phyloP scores from a whole-genome alignment of 371 early-diverging fungal genomes.

The Syncephalastrum racemosum region DNA sequence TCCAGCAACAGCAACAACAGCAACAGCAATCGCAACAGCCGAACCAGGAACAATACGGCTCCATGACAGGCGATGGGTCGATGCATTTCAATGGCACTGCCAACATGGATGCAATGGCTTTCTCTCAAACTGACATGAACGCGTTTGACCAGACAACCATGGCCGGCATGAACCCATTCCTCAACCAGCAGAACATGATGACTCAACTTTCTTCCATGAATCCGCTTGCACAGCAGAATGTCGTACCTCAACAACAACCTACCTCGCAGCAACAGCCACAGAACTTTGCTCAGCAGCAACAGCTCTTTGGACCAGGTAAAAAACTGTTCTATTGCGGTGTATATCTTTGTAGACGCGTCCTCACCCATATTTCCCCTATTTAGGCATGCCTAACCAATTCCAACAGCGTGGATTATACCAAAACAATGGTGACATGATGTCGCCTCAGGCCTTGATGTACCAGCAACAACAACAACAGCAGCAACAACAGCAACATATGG shows the following conservation, averaged over 20 bases:
- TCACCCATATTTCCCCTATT: neutral
- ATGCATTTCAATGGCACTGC: constrained; percentile 21
- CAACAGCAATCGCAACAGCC: constrained; percentile 29
- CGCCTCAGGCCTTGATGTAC: constrained; percentile 35
- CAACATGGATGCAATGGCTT: constrained; percentile 26
- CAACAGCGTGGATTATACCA: constrained; percentile 36
- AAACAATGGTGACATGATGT: constrained; percentile 25
- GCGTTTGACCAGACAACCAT: constrained; percentile 31
- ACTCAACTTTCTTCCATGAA: too few relatives aligned
- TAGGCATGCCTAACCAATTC: constrained; percentile 19
- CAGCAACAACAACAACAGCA: constrained; percentile 39
- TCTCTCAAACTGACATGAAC: constrained; percentile 25
- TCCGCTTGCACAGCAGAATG: too few relatives aligned
- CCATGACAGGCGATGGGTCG: constrained; percentile 7
- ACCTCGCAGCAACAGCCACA: constrained; percentile 19
- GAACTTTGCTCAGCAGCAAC: constrained; percentile 27
- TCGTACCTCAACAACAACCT: constrained; percentile 17
- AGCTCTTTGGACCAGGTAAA: constrained; percentile 8
- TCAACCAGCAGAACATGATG: constrained; percentile 12
- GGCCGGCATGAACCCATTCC: constrained; percentile 23
- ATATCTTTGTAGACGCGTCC: neutral
- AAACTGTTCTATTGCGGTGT: neutral
- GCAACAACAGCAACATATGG: constrained; percentile 26
- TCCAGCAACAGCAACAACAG: constrained; percentile 31
- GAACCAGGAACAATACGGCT: constrained; percentile 16